Base-by-base conservation (phyloP, 2,329 filamentous ascomycete genomes). In the Fusarium lyarnte region DNA sequence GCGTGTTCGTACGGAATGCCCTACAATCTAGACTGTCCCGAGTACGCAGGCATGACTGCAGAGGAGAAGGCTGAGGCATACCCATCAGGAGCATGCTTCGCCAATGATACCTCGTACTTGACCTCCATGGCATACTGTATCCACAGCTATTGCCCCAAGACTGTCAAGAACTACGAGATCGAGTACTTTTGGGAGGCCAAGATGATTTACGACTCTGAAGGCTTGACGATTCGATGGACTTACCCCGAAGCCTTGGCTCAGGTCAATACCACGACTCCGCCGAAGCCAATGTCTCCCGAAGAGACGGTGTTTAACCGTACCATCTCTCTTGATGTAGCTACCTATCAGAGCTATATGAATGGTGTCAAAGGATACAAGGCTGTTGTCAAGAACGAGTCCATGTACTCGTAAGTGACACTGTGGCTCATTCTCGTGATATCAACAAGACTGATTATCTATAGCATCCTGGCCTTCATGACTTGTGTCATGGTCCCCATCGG, bases 41-140 rank as follows among this genome's bases (percentile, higher is more conserved):
- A 77, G 19, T 77, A 61, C 39, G 66, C 60, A 3, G 60, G 39
- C 13, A 67, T 77, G 63, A 72, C 72, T 1, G 46, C 63, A 1
- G 72, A 74, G 16, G 73, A 77, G 25, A 65, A 53, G 2, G 67
- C 71, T 4, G 38, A 23, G 1, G 63, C 69, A 0, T 69, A 64
- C 19, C 71, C 76, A 8, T 76, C 74, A 1, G 27, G 71, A 4
- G 42, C 35, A 0, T 77, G 76, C 27, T 66, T 74, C 21, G 60
- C 63, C 2, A 65, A 74, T 7, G 51, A 74, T 8, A 49, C 47
- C 1, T 41, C 65, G 0, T 77, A 76, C 47, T 17, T 77, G 14
- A 76, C 76, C 1, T 67, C 76, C 0, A 57, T 77, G 11, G 76
- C 76, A 0, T 76, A 68, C 63, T 77, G 76, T 3, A 76, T 77